Percentiles rank a stretch among this genome's conserved stretches.
Conservation (phyloP, 2,329 filamentous ascomycete genomes). For the Ceratocystis diversiconidia region DNA sequence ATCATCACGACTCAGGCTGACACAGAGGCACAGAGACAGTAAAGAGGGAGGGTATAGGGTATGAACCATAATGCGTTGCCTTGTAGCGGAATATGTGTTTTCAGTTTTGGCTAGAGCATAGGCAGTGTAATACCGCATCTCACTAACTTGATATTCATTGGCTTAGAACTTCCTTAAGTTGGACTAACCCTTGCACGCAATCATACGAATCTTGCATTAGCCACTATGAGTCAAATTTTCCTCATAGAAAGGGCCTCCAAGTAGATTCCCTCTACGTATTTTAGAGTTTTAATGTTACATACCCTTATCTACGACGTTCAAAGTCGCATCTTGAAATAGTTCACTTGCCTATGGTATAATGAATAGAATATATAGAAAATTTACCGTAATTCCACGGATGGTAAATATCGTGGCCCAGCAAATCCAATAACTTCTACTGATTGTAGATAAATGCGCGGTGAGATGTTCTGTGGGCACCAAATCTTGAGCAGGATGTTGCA, state of each 20-base stretch:
- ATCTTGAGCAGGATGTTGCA: conserved; percentile 80
- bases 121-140: no score
- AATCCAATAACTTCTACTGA: conserved; percentile 72
- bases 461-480: conserved; percentile 61
- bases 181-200: conserved; percentile 10
- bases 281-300: no score
- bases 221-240: conserved; percentile 7
- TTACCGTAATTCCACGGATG: conserved; percentile 47
- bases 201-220: background rate
- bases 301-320: no score
- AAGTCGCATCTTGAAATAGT: no score
- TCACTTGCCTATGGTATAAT: background rate
- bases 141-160: no score
- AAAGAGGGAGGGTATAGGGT: background rate
- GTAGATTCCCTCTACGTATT: background rate
- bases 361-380: background rate
- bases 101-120: background rate
- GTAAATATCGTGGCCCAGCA: conserved; percentile 74
- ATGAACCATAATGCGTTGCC: background rate
- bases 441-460: conserved; percentile 54
- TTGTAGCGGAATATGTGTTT: background rate
- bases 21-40: background rate
- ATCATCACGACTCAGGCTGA: background rate
- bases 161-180: no score
- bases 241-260: background rate